These are phyloP conservation scores for Oenanthe sinensis DNA, from an alignment of 129 eudicot genomes.

Conservation along the genomic window DNA sequence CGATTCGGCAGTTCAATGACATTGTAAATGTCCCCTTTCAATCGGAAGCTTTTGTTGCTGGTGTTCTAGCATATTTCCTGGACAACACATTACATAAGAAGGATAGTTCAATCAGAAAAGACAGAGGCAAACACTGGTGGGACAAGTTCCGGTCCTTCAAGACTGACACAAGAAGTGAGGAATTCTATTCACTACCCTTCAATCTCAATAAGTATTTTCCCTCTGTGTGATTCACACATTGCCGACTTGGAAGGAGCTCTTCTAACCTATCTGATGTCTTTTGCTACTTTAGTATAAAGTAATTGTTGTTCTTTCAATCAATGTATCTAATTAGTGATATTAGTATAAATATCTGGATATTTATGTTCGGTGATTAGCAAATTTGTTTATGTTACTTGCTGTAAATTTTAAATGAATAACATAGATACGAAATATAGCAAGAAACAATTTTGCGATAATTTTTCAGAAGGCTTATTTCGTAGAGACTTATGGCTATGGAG, in stretches of 20 bases:
- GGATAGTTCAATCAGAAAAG: slow-evolving; percentile 44
- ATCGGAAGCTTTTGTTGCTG: slow-evolving; percentile 56
- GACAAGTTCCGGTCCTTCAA: slow-evolving; percentile 43
- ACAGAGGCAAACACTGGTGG: slow-evolving; percentile 66
- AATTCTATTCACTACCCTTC: slow-evolving; percentile 53
- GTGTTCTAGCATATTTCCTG: slow-evolving; percentile 40
- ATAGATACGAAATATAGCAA: slow-evolving; percentile 11
- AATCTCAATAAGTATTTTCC: slow-evolving; percentile 65
- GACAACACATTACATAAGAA: slow-evolving; percentile 48
- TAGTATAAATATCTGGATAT: background rate
- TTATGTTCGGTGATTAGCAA: background rate
- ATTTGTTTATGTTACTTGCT: slow-evolving; percentile 12
- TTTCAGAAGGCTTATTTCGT: background rate
- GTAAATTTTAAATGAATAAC: slow-evolving; percentile 9
- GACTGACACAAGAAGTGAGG: slow-evolving; percentile 47
- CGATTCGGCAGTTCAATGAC: slow-evolving; percentile 40
- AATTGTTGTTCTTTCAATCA: background rate
- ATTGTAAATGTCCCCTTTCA: slow-evolving; percentile 54
- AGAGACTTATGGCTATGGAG: background rate
- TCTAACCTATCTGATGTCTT: background rate
- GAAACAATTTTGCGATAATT: background rate
- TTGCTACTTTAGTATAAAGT: background rate
- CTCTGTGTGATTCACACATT: slow-evolving; percentile 18
- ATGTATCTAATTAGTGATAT: slow-evolving; percentile 10
- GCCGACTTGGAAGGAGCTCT: background rate